phyloP scores from a whole-genome alignment of 306 rosid species.

The Dalbergia oliveri region DNA sequence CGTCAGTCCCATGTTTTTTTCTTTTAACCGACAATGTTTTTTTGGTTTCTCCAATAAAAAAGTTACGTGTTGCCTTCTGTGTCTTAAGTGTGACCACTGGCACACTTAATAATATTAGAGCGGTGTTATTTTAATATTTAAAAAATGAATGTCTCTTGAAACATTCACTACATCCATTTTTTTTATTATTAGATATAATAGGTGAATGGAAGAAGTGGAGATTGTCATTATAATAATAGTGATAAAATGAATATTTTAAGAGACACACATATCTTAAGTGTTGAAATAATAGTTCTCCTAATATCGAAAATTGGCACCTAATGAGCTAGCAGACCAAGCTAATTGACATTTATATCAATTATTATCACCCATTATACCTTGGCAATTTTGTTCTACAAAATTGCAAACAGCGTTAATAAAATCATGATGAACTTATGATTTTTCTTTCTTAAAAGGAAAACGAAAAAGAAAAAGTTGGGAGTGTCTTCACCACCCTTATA shows the following conservation, averaged over 20 bases:
- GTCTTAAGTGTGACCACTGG: constrained; percentile 15
- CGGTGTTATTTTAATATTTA: no score
- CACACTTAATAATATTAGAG: constrained; percentile 4
- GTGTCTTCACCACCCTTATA: no score
- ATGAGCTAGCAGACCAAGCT: constrained; percentile 22
- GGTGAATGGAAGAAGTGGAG: no score
- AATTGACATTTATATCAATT: constrained; percentile 14
- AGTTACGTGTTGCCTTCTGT: background rate
- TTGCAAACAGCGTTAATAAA: background rate
- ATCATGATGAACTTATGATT: constrained; percentile 37
- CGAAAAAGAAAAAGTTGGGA: no score
- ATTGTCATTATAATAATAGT: no score
- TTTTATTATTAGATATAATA: no score
- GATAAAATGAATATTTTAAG: no score
- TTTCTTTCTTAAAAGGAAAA: background rate
- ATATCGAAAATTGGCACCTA: background rate
- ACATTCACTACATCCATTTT: no score
- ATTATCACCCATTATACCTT: background rate
- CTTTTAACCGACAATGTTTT: constrained; percentile 31
- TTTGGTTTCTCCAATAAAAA: no score
- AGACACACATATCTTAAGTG: no score
- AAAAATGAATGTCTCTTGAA: no score
- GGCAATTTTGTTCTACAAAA: constrained; percentile 2
- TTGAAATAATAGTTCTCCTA: no score
- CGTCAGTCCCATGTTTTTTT: background rate